Conservation (phyloP, 2,329 filamentous ascomycete genomes). For the Fusarium sp. region DNA sequence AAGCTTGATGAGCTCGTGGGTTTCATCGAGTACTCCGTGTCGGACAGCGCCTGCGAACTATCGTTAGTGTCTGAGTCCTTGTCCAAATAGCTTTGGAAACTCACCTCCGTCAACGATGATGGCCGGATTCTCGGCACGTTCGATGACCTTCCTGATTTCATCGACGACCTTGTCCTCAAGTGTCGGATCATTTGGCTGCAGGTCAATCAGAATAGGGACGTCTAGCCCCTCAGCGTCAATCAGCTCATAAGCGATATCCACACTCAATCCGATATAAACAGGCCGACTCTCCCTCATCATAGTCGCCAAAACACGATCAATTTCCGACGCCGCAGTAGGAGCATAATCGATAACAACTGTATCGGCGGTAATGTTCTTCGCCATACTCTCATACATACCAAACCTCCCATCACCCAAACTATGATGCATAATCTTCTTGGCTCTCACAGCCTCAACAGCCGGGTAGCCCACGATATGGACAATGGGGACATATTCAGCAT, state of each 20-base stretch:
- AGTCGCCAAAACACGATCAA: neutral
- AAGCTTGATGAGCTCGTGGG: neutral
- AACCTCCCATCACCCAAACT: neutral
- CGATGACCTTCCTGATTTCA: neutral
- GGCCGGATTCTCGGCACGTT: neutral
- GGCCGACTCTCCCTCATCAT: constrained; percentile 5
- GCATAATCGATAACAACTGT: neutral
- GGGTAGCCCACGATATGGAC: constrained; percentile 1
- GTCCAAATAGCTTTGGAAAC: no score
- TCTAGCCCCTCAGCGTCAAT: neutral
- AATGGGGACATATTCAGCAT: neutral
- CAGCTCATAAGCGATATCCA: neutral
- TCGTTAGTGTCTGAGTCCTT: no score
- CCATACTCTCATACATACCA: constrained; percentile 4
- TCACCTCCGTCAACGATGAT: neutral
- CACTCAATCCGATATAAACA: neutral
- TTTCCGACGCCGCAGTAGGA: neutral
- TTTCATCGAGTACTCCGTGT: neutral
- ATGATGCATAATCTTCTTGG: constrained; percentile 4
- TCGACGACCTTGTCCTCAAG: neutral
- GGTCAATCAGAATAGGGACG: neutral
- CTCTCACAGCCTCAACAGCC: neutral
- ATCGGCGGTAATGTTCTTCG: neutral
- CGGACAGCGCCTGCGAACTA: neutral
- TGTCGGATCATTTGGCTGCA: neutral